Evolutionary conservation across 2,329 filamentous ascomycete genomes (phyloP).

Genomic region (Ascochyta clinopodiicola): DNA sequence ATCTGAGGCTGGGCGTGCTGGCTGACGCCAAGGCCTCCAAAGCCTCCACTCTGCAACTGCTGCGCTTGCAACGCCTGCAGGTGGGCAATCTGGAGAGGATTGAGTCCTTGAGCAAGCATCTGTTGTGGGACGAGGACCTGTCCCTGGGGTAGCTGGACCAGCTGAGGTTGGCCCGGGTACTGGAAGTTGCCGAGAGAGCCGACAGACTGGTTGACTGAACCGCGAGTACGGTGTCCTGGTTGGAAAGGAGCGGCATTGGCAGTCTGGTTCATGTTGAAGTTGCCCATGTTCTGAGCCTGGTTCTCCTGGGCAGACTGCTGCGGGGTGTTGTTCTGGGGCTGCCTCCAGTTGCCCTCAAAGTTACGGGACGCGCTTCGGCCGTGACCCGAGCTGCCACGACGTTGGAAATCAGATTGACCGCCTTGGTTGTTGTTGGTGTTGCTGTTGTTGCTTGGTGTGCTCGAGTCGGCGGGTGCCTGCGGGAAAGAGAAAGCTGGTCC

Average conservation of each 20-base stretch:
- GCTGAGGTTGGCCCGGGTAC: constrained; percentile 84
- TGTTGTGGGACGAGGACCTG: constrained; percentile 85
- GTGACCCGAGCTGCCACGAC: constrained; percentile 80
- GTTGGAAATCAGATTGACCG: constrained; percentile 69
- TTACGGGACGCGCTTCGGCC: constrained; percentile 85
- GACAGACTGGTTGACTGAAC: constrained; percentile 84
- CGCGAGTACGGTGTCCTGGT: constrained; percentile 85
- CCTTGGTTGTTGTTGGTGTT: constrained; percentile 40
- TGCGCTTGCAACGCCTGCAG: constrained; percentile 91
- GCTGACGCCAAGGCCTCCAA: constrained; percentile 67
- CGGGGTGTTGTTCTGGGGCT: constrained; percentile 66
- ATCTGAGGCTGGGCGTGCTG: constrained; percentile 74
- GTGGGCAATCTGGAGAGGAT: constrained; percentile 85
- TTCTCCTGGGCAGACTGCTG: constrained; percentile 58
- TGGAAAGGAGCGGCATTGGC: constrained; percentile 79
- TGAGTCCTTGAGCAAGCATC: constrained; percentile 88
- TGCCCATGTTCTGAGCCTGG: constrained; percentile 61
- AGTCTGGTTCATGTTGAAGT: constrained; percentile 74
- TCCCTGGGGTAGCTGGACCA: constrained; percentile 82
- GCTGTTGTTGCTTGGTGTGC: constrained; percentile 46
- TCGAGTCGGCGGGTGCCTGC: constrained; percentile 59
- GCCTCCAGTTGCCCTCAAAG: constrained; percentile 98
- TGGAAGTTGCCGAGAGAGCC: constrained; percentile 85
- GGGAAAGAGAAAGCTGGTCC: constrained; percentile 78
- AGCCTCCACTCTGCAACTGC: constrained; percentile 78